A percentile compares a stretch with the other conserved stretches of the same genome.
Evolutionary conservation across 1,284 basidiomycete genomes (phyloP).

Genomic region (Tylopilus sp.): DNA sequence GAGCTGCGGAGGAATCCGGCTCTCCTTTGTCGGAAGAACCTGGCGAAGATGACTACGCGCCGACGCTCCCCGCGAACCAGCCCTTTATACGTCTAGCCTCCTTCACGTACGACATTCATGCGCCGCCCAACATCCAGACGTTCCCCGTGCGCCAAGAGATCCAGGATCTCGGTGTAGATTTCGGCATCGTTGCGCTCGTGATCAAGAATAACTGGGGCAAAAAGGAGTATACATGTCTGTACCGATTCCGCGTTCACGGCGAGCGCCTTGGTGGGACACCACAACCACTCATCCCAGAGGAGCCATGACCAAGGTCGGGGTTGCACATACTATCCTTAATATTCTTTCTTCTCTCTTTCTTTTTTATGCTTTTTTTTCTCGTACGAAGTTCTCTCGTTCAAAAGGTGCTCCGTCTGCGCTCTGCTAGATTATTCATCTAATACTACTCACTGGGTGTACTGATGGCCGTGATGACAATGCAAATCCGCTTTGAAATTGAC

Average conservation of each 20-base stretch:
- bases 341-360: not conserved
- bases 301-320: conserved; percentile 14
- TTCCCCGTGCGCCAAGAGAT: conserved; percentile 73
- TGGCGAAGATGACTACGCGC: conserved; percentile 42
- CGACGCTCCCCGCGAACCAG: conserved; percentile 47
- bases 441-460: conserved; percentile 22
- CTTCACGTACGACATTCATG: conserved; percentile 75
- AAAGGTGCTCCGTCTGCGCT: not conserved
- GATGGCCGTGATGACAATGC: conserved; percentile 25
- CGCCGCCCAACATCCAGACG: conserved; percentile 73
- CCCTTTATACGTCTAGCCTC: conserved; percentile 71
- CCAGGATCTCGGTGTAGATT: conserved; percentile 65
- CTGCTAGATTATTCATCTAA: conserved; percentile 26
- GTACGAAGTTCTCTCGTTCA: conserved; percentile 1
- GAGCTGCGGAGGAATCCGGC: conserved; percentile 38
- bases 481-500: conserved; percentile 2
- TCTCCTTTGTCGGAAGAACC: conserved; percentile 35
- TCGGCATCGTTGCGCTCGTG: conserved; percentile 74
- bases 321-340: conserved; percentile 13
- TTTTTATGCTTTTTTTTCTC: not conserved
- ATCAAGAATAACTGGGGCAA: conserved; percentile 86
- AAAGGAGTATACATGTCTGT: conserved; percentile 81
- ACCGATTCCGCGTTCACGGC: conserved; percentile 79
- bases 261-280: conserved; percentile 37
- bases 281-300: conserved; percentile 10